Evolutionary conservation across 768 basidiomycete species (phyloP), one percentile per base, ranked within the genome.

Genomic region (Sistotremastrum niveocremeum): DNA sequence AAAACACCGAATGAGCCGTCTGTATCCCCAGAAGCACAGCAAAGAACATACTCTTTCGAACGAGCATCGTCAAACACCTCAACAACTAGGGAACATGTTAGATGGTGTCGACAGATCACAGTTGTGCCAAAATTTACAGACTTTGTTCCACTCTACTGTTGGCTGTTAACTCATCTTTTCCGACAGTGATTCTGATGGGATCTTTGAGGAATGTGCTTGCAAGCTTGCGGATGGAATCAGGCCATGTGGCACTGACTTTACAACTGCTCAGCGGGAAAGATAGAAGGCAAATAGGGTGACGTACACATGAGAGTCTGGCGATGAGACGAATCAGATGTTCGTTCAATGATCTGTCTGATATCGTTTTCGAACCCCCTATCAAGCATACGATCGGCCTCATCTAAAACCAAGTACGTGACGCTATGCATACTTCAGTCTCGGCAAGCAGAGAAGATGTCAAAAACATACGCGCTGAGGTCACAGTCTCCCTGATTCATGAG

Each of bases 341-440:
- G 68, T 6, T 74, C 79, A 50, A 98, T 91, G 57, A 99, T 98
- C 49, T 71, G 76, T 44, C 89, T 71, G 49, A 98, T 95, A 59
- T 97, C 95, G 56, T 98, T 95, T 61, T 99, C 95, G 60, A 99
- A 99, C 0, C 94, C 95, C 62, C 84, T 90, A 61, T 98, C 95
- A 42, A 99, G 70, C 94, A 97, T 97, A 43, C 94, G 74, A 65
- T 98, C 94, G 5, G 95, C 95, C 66, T 99, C 95, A 58, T 99
- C 95, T 50, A 99, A 68, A 7, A 97, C 94, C 20, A 98, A 69
- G 65, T 93, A 99, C 38, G 77, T 70, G 9, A 98, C 90, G 31
- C 85, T 89, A 51, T 4, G 42, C 11, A 35, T 34, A 10, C 9
- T 20, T 45, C 29, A 36, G 43, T 11, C 51, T 55, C 37, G 46